Evolutionary conservation across 495 filamentous ascomycete genomes (phyloP), one percentile per base, ranked within the genome.

Genomic region (Trichoderma orchidacearum): DNA sequence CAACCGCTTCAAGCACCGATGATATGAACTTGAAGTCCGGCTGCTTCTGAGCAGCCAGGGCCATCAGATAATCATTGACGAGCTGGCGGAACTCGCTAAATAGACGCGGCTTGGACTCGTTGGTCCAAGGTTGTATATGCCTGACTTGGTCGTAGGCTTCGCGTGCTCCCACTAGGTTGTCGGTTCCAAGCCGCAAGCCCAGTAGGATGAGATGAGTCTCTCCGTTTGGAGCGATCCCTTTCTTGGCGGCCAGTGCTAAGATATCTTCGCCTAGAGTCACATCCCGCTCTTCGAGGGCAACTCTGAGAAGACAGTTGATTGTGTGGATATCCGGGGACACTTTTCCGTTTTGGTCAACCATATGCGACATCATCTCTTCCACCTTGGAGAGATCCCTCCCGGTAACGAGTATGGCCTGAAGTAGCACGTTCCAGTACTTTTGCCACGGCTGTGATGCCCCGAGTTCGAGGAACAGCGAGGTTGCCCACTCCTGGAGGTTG

Each of bases 251-350:
- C 17, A 95, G 68, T 8, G 70, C 66, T 51, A 86, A 72, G 60
- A 87, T 91, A n/a, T 85, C 75, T 58, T 86, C 81, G 6, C 86
- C 88, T 17, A 86, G 70, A 55, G 86, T 85, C 0, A 84, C 78
- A 59, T 92, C 84, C 28, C 81, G 72, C 30, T 72, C 72, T n/a
- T 78, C 76, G 60, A 85, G 85, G 32, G 90, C 87, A 57, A 84
- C 82, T 36, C 75, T 76, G n/a, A 96, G 74, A 18, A 97, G 75
- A 31, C 66, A 65, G 62, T 95, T 91, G 56, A 95, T 83, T 30
- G 84, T 86, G 3, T 74, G 70, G n/a, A 82, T 84, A 51, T 84
- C 82, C 1, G 90, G 81, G 3, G 68, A 68, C 12, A 71, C 63
- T 34, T 69, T 58, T 2, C 64, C 64, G 21, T 75, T 74, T 6